These are phyloP conservation scores for Yamadazyma membranifaciens DNA, from an alignment of 1,139 yeast species.

Conservation along the genomic window DNA sequence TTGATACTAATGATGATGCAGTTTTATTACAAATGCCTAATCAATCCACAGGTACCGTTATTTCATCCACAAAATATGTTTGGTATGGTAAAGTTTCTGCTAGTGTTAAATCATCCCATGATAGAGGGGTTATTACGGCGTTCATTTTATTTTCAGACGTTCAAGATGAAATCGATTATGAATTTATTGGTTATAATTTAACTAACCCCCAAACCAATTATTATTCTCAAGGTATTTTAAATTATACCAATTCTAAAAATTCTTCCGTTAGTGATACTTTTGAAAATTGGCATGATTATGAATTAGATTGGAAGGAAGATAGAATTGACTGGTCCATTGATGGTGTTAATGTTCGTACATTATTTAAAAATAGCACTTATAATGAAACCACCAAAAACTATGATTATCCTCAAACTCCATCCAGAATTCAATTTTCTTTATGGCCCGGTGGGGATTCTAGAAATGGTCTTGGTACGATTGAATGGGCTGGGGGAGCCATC, in stretches of 20 bases:
- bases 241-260: conserved; percentile 60
- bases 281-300: conserved; percentile 72
- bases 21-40: conserved; percentile 76
- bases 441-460: conserved; percentile 88
- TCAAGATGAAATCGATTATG: conserved; percentile 88
- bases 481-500: conserved; percentile 92
- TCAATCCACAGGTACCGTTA: conserved; percentile 72
- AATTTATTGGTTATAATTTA: conserved; percentile 75
- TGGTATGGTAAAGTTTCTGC: conserved; percentile 87
- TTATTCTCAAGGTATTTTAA: conserved; percentile 71
- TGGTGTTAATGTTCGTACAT: conserved; percentile 66
- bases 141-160: conserved; percentile 80
- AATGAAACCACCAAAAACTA: conserved; percentile 60
- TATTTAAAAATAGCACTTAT: conserved; percentile 63
- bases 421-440: conserved; percentile 77
- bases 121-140: conserved; percentile 83
- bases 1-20: conserved; percentile 54
- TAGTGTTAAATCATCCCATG: conserved; percentile 69
- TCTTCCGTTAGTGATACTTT: conserved; percentile 52
- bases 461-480: conserved; percentile 72
- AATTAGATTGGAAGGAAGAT: conserved; percentile 82
- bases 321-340: conserved; percentile 71
- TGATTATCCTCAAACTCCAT: conserved; percentile 87
- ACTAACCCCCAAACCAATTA: conserved; percentile 69
- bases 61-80: conserved; percentile 74